Percentiles rank a stretch among this genome's conserved stretches.
These are phyloP conservation scores for Neurospora sp. DNA, from an alignment of 495 filamentous ascomycete genomes.

Conservation along the genomic window DNA sequence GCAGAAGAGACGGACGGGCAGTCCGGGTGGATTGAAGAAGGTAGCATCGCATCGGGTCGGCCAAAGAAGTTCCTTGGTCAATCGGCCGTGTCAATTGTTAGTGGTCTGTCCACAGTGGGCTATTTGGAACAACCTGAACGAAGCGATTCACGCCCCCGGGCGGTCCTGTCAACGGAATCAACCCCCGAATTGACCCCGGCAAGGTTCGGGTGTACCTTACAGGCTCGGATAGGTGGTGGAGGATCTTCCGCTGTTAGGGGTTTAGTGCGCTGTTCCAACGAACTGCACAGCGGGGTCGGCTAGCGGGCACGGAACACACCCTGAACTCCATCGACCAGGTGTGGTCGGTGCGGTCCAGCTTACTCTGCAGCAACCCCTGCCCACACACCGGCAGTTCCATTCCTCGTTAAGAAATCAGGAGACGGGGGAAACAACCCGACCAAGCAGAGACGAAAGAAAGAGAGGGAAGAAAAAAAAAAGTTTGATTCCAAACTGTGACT, in stretches of 20 bases:
- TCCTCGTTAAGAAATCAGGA: not conserved
- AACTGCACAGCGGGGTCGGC: not conserved
- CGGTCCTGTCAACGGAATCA: not conserved
- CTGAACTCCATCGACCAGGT: not conserved
- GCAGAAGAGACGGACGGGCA: not conserved
- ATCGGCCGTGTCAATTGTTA: not conserved
- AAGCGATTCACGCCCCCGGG: not conserved
- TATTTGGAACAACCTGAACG: not conserved
- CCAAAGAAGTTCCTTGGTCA: not conserved
- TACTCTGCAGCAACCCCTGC: not conserved
- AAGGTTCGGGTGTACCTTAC: not conserved
- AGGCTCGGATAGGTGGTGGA: not conserved
- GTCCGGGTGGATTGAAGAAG: not conserved
- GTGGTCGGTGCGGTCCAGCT: not conserved
- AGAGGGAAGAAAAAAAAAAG: not conserved
- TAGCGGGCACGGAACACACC: not conserved
- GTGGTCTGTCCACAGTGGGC: not conserved
- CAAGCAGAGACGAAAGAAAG: not conserved
- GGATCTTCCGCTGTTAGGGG: not conserved
- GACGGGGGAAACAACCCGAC: not conserved
- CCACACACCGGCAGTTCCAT: not conserved
- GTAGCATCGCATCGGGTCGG: not conserved
- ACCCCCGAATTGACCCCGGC: not conserved
- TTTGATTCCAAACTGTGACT: not conserved
- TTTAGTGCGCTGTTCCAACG: not conserved